Base-by-base conservation (phyloP, 2,329 filamentous ascomycete genomes). In the Pseudogymnoascus sp. region DNA sequence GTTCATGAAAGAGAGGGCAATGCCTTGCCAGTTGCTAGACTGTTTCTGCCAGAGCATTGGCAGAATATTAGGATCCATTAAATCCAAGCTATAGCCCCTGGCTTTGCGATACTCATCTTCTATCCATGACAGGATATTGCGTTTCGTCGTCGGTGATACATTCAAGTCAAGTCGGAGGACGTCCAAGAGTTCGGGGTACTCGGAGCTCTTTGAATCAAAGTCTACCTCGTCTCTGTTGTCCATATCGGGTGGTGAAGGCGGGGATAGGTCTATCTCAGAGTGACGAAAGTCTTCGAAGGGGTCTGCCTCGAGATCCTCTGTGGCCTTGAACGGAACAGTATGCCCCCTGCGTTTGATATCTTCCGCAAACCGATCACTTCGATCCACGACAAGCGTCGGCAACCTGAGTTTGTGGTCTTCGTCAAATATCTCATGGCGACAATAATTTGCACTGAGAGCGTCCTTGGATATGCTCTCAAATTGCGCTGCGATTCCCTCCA, bases 1-100 rank as follows among this genome's bases (percentile, higher is more conserved):
- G 62, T 77, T 78, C 6, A 84, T 73, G 63, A 86, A 82, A 0
- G 73, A 74, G 0, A 75, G 62, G 0, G 79, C 75, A 0, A 87
- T 67, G 0, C 62, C 50, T 0, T 73, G 66, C 85, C 85, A 86
- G 12, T 82, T 84, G 9, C 66, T 63, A 0, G 83, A 78, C 61
- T 87, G 83, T 35, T 78, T 75, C 35, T 77, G 76, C 70, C 57
- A 62, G 3, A 60, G 38, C 14, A 33, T 60, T 1, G 61, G 25
- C 2, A 62, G 18, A 14, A 62, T 54, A 12, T 38, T 33, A 3
- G 39, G 58, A n/a, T 37, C 35, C 18, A 62, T 38, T 2, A 22
- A 16, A 14, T 39, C 61, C 1, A 62, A n/a, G 3, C 33, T 16
- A 16, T 54, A 54, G 20, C 61, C 58, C 33, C 61, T 38, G 1